Conservation (phyloP, 805 yeast genomes). For the Barnettozyma sp. region DNA sequence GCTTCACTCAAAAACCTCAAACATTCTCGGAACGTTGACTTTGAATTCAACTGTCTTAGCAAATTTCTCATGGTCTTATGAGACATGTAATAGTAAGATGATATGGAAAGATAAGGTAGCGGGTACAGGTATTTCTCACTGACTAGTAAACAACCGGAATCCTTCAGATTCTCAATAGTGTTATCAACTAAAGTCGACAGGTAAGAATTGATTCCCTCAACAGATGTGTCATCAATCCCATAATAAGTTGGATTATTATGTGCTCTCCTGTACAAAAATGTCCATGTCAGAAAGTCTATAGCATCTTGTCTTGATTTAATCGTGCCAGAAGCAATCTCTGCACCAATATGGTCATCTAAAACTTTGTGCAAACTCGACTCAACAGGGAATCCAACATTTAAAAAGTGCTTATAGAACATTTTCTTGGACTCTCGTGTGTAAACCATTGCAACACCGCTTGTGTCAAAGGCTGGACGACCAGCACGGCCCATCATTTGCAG, state of each 20-base stretch:
- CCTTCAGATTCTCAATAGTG: slow-evolving; percentile 58
- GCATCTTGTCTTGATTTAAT: slow-evolving; percentile 93
- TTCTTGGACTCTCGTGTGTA: slow-evolving; percentile 76
- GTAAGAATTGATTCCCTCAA: slow-evolving; percentile 70
- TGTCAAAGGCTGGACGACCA: slow-evolving; percentile 96
- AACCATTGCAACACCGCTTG: slow-evolving; percentile 85
- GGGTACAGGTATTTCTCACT: slow-evolving; percentile 44
- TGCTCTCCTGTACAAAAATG: slow-evolving; percentile 90
- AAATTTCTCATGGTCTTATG: slow-evolving; percentile 79
- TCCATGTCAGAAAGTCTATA: slow-evolving; percentile 92
- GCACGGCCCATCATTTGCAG: slow-evolving; percentile 99
- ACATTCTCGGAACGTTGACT: slow-evolving; percentile 52
- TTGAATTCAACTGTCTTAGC: slow-evolving; percentile 41
- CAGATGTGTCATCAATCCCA: slow-evolving; percentile 72
- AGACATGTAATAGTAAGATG: slow-evolving; percentile 89
- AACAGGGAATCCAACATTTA: slow-evolving; percentile 94
- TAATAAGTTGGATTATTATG: slow-evolving; percentile 87
- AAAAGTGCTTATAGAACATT: slow-evolving; percentile 78
- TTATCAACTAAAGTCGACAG: slow-evolving; percentile 65
- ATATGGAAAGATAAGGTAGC: slow-evolving; percentile 76
- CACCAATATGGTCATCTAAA: slow-evolving; percentile 86
- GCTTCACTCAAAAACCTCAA: slow-evolving; percentile 89
- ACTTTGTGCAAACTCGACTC: slow-evolving; percentile 77
- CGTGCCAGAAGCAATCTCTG: slow-evolving; percentile 92
- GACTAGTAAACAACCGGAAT: slow-evolving; percentile 61